Percentiles rank a stretch among this genome's conserved stretches.
Evolutionary conservation across 2,329 filamentous ascomycete species (phyloP).

Genomic region (Fusarium temperatum): DNA sequence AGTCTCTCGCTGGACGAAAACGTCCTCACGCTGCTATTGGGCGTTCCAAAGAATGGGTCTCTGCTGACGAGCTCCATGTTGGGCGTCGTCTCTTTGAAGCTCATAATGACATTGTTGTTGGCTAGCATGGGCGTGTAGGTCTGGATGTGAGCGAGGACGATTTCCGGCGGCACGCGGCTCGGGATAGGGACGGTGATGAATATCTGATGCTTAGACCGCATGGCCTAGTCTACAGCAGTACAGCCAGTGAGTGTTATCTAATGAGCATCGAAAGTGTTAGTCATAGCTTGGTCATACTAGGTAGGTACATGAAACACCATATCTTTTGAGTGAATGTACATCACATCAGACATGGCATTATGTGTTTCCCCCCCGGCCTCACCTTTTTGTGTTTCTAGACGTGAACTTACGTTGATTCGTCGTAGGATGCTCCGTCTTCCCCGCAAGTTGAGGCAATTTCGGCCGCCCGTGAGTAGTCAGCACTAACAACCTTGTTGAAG

Average conservation of each 20-base stretch:
- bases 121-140: constrained; percentile 19
- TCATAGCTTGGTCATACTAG: constrained; percentile 5
- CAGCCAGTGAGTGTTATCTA: neutral
- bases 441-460: constrained; percentile 19
- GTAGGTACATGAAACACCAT: neutral
- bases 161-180: constrained; percentile 20
- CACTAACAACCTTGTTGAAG: neutral
- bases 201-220: constrained; percentile 23
- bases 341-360: neutral
- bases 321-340: neutral
- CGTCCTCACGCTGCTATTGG: constrained; percentile 10
- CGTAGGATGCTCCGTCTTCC: constrained; percentile 3
- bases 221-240: constrained; percentile 5
- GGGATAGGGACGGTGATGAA: constrained; percentile 26
- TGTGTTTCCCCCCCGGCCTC: neutral
- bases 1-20: constrained; percentile 3
- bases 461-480: neutral
- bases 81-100: constrained; percentile 13
- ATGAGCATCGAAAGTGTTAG: constrained; percentile 2
- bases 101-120: constrained; percentile 11
- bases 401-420: constrained; percentile 1
- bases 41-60: constrained; percentile 24
- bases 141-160: constrained; percentile 26
- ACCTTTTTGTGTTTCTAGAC: neutral
- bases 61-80: neutral